These are phyloP conservation scores for Yamadazyma sp. DNA, from an alignment of 1,139 yeast species.

Conservation along the genomic window DNA sequence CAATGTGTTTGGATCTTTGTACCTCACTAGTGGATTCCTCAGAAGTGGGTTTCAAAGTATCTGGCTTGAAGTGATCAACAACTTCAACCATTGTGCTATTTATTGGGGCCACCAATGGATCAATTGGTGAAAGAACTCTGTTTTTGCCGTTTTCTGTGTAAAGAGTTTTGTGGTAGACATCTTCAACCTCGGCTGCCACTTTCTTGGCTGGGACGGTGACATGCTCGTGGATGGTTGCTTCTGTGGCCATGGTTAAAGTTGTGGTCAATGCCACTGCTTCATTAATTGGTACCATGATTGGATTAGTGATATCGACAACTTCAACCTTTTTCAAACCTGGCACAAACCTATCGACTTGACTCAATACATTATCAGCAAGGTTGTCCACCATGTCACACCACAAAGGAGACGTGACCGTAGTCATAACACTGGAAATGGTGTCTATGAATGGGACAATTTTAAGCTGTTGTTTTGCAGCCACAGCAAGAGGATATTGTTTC, in stretches of 20 bases:
- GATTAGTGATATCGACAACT: slow-evolving; percentile 39
- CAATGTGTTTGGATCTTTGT: slow-evolving; percentile 45
- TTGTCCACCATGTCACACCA: slow-evolving; percentile 27
- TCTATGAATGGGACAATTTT: slow-evolving; percentile 12
- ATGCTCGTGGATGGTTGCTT: slow-evolving; percentile 21
- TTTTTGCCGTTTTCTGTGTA: slow-evolving; percentile 64
- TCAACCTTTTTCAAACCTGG: slow-evolving; percentile 40
- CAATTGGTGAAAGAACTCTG: slow-evolving; percentile 56
- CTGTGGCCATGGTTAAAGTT: slow-evolving; percentile 16
- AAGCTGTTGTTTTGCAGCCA: slow-evolving; percentile 10
- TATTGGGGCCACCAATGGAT: slow-evolving; percentile 61
- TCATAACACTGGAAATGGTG: slow-evolving; percentile 4
- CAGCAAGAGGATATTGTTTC: slow-evolving; percentile 16
- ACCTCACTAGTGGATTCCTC: slow-evolving; percentile 52
- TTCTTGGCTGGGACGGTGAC: slow-evolving; percentile 41
- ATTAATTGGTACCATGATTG: slow-evolving; percentile 42
- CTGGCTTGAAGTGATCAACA: slow-evolving; percentile 41
- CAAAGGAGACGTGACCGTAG: slow-evolving; percentile 6
- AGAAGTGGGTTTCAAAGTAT: slow-evolving; percentile 39
- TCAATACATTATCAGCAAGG: slow-evolving; percentile 33
- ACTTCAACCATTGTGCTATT: slow-evolving; percentile 52
- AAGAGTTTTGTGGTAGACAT: slow-evolving; percentile 33
- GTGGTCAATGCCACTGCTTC: slow-evolving; percentile 7
- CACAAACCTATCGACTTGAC: slow-evolving; percentile 32
- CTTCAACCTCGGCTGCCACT: slow-evolving; percentile 38